Percentiles rank a stretch among this genome's conserved stretches.
phyloP scores from a whole-genome alignment of 208 protist species.

The Acanthamoeba triangularis region DNA sequence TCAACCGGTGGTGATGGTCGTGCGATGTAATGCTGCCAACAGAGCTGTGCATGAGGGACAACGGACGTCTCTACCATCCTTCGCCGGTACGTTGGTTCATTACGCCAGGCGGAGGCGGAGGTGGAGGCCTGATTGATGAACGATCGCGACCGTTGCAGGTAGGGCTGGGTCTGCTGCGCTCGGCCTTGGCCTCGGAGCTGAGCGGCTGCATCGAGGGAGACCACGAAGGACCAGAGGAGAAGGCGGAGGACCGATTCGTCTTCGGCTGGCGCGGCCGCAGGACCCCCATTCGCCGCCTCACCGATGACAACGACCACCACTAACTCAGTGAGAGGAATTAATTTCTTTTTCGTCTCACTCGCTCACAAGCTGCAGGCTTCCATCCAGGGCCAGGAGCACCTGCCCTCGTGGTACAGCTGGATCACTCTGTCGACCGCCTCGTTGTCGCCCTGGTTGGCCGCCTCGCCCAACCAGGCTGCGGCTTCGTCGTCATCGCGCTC shows the following conservation, averaged over 20 bases:
- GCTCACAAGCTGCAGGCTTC: too few species aligned
- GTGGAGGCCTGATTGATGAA: too few species aligned
- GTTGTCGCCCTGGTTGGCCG: too few species aligned
- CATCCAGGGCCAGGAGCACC: too few species aligned
- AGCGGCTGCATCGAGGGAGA: background rate
- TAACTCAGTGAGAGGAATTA: too few species aligned
- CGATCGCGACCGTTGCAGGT: background rate
- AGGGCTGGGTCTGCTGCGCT: background rate
- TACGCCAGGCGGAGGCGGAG: too few species aligned
- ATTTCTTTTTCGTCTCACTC: too few species aligned
- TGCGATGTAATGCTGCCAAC: background rate
- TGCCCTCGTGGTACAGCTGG: too few species aligned
- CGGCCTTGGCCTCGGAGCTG: background rate
- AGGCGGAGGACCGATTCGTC: background rate
- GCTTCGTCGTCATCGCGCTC: too few species aligned
- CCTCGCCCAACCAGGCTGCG: too few species aligned
- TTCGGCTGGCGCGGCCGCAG: background rate
- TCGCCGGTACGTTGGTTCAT: background rate
- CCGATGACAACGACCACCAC: background rate
- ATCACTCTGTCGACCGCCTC: too few species aligned
- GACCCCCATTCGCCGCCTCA: background rate
- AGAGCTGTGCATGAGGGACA: background rate
- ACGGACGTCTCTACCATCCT: background rate
- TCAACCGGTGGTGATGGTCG: background rate
- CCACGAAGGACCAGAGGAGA: background rate